Percentiles rank a stretch among this genome's conserved stretches.
These are phyloP conservation scores for Fusarium sp. DNA, from an alignment of 2,329 filamentous ascomycete species.

Conservation along the genomic window DNA sequence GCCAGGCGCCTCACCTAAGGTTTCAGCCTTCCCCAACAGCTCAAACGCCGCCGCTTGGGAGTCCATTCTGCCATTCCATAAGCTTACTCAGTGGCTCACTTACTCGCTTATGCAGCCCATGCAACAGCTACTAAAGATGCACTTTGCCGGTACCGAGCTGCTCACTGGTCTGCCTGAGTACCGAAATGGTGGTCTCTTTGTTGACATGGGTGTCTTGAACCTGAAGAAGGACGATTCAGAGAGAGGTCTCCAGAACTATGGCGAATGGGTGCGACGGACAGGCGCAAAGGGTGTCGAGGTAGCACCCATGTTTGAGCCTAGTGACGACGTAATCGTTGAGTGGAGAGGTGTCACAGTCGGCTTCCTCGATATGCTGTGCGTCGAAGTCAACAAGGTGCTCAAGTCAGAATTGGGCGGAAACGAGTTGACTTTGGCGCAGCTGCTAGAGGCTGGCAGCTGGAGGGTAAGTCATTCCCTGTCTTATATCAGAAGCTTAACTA, in stretches of 20 bases:
- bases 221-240: conserved; percentile 79
- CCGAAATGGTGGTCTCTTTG: conserved; percentile 89
- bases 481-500: conserved; percentile 15
- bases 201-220: conserved; percentile 85
- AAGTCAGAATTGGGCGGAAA: conserved; percentile 75
- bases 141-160: conserved; percentile 85
- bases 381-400: conserved; percentile 53
- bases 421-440: conserved; percentile 85
- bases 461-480: conserved; percentile 75
- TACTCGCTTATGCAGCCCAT: conserved; percentile 96
- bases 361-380: conserved; percentile 68
- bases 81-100: conserved; percentile 93
- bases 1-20: conserved; percentile 59
- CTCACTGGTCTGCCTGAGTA: conserved; percentile 93
- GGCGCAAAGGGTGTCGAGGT: conserved; percentile 74
- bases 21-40: conserved; percentile 47
- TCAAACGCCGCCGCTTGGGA: conserved; percentile 69
- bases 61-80: conserved; percentile 91
- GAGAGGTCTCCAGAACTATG: conserved; percentile 75
- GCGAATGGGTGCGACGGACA: conserved; percentile 78
- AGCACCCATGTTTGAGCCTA: conserved; percentile 71
- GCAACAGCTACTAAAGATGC: conserved; percentile 82
- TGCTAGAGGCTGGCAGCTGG: conserved; percentile 97
- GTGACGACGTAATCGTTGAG: conserved; percentile 74
- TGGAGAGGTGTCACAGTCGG: conserved; percentile 76